These are phyloP conservation scores for Suzukiozyma palmioleophila DNA, from an alignment of 1,139 yeast species.

Conservation along the genomic window DNA sequence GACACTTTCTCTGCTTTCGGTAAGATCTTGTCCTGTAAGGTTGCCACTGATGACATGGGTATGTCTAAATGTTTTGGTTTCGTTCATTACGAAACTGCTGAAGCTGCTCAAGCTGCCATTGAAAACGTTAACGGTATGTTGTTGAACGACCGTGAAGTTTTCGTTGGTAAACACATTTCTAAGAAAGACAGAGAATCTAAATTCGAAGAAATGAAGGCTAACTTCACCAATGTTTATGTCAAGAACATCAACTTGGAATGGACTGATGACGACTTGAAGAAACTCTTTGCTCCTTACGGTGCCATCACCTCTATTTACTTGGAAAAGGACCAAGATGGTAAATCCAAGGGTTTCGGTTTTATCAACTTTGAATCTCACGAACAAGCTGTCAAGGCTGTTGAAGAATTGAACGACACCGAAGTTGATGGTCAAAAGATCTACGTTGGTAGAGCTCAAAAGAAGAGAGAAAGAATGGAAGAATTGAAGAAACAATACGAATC, in stretches of 20 bases:
- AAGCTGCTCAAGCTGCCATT: conserved; percentile 92
- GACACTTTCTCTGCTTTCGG: conserved; percentile 98
- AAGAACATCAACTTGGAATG: conserved; percentile 80
- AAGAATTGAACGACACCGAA: conserved; percentile 84
- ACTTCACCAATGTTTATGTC: conserved; percentile 92
- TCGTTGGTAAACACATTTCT: conserved; percentile 90
- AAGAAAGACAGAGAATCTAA: conserved; percentile 95
- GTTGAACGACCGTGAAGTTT: conserved; percentile 94
- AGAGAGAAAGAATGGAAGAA: conserved; percentile 95
- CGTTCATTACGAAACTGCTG: conserved; percentile 93
- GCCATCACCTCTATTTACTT: conserved; percentile 79
- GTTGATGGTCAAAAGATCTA: conserved; percentile 79
- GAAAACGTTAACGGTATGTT: conserved; percentile 98
- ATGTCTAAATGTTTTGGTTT: conserved; percentile 95
- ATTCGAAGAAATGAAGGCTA: conserved; percentile 86
- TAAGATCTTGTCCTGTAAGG: conserved; percentile 92
- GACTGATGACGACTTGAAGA: conserved; percentile 68
- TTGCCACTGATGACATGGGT: conserved; percentile 92
- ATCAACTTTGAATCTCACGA: conserved; percentile 87
- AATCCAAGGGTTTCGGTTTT: conserved; percentile 94
- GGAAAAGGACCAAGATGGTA: conserved; percentile 82
- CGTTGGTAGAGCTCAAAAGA: conserved; percentile 99
- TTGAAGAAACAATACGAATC: conserved; percentile 94
- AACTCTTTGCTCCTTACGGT: conserved; percentile 73
- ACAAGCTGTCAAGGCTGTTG: conserved; percentile 88